Percentiles rank a stretch among this genome's conserved stretches.
phyloP scores from a whole-genome alignment of 495 filamentous ascomycete genomes.

The Neurospora sp. region DNA sequence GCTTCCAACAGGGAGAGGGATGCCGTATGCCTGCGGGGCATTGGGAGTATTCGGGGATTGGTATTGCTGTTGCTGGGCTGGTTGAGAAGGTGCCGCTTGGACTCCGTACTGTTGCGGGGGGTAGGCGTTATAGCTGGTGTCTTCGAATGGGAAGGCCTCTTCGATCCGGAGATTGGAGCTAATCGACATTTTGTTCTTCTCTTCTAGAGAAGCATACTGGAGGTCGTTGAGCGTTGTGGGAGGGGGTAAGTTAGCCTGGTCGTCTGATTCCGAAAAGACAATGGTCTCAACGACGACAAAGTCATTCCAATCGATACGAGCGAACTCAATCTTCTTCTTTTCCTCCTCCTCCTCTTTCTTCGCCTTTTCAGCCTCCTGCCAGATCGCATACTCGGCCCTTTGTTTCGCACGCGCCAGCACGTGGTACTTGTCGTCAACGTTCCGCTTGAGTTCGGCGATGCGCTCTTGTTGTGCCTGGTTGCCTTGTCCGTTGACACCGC shows the following conservation, averaged over 20 bases:
- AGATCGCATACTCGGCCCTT: constrained; percentile 78
- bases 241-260: constrained; percentile 74
- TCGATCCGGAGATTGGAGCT: constrained; percentile 76
- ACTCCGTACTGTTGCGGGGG: constrained; percentile 19
- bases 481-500: constrained; percentile 57
- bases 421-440: constrained; percentile 67
- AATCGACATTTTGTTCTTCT: constrained; percentile 84
- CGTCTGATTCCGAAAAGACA: constrained; percentile 83
- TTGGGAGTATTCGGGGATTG: constrained; percentile 25
- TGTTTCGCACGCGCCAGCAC: constrained; percentile 71
- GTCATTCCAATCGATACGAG: constrained; percentile 96
- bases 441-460: constrained; percentile 64
- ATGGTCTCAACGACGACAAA: constrained; percentile 95
- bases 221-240: constrained; percentile 84
- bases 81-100: constrained; percentile 20
- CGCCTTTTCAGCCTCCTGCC: constrained; percentile 74
- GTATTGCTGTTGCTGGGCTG: constrained; percentile 23
- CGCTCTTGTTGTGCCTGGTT: constrained; percentile 59
- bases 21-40: constrained; percentile 25
- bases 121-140: constrained; percentile 32
- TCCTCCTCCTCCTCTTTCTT: constrained; percentile 85
- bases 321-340: constrained; percentile 73
- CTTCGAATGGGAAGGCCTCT: constrained; percentile 85
- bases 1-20: constrained; percentile 16
- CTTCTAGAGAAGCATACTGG: constrained; percentile 86